These are phyloP conservation scores for Fusarium sororula DNA, from an alignment of 2,329 filamentous ascomycete species.

Conservation along the genomic window DNA sequence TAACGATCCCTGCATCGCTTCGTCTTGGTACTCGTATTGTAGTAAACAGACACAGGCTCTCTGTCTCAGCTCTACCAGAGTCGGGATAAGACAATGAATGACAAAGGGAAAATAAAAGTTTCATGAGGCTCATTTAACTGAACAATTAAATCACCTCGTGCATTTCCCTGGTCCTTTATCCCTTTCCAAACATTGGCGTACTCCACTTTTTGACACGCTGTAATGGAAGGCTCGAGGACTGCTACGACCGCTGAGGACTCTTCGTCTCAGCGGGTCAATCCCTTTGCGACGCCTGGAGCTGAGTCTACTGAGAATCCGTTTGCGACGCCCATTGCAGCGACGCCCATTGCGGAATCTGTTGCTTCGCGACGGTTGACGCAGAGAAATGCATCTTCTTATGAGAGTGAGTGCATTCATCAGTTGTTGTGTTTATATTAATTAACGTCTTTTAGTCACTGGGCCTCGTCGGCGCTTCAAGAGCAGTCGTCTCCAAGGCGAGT, in stretches of 20 bases:
- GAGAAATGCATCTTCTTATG: conserved; percentile 22
- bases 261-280: conserved; percentile 6
- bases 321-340: conserved; percentile 30
- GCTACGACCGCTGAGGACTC: conserved; percentile 21
- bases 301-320: conserved; percentile 34
- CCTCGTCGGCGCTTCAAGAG: conserved; percentile 46
- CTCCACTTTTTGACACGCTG: conserved; percentile 1
- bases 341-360: conserved; percentile 31
- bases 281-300: conserved; percentile 18
- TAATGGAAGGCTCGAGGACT: conserved; percentile 32
- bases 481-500: conserved; percentile 37
- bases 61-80: background rate
- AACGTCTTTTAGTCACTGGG: background rate
- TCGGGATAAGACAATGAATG: background rate
- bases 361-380: conserved; percentile 20
- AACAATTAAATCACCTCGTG: background rate
- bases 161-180: conserved; percentile 9
- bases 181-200: conserved; percentile 18
- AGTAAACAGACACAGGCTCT: background rate
- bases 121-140: conserved; percentile 3
- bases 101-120: background rate
- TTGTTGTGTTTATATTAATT: background rate
- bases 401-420: background rate
- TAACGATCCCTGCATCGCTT: background rate
- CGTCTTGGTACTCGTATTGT: background rate